Evolutionary conservation across 257 asterid genomes (phyloP).

Genomic region (Anisodus tanguticus): DNA sequence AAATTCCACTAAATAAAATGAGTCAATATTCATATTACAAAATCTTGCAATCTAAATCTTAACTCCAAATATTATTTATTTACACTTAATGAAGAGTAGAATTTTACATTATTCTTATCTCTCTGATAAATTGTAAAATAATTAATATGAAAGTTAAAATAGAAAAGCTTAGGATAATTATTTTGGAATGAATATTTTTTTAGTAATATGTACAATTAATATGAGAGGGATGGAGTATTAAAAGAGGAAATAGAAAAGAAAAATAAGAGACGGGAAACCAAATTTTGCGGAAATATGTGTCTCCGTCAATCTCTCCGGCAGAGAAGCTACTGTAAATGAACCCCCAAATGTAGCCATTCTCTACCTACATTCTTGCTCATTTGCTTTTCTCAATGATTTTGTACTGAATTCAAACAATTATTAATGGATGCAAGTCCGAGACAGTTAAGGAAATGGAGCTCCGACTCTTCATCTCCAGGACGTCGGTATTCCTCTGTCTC

Average conservation of each 20-base stretch:
- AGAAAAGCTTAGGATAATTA: too few species aligned
- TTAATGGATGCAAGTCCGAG: slow-evolving; percentile 34
- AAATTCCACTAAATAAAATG: too few species aligned
- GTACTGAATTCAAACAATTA: not conserved
- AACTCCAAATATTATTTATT: too few species aligned
- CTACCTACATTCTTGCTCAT: slow-evolving; percentile 52
- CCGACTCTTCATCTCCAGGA: slow-evolving; percentile 72
- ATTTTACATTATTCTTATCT: too few species aligned
- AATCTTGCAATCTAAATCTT: too few species aligned
- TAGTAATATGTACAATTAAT: too few species aligned
- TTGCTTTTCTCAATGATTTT: slow-evolving; percentile 45
- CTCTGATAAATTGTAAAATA: too few species aligned
- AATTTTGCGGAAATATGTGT: slow-evolving; percentile 26
- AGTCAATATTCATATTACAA: too few species aligned
- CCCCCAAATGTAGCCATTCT: slow-evolving; percentile 22
- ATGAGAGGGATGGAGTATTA: too few species aligned
- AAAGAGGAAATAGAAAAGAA: not conserved
- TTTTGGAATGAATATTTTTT: too few species aligned
- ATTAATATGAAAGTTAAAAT: too few species aligned
- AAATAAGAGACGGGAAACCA: not conserved
- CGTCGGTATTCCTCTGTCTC: slow-evolving; percentile 68
- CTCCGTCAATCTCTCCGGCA: slow-evolving; percentile 36
- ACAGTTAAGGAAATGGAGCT: slow-evolving; percentile 72
- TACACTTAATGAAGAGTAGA: too few species aligned
- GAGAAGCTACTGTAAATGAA: slow-evolving; percentile 19